phyloP scores from a whole-genome alignment of 2,329 filamentous ascomycete species.

The Teratosphaeria zuluensis region DNA sequence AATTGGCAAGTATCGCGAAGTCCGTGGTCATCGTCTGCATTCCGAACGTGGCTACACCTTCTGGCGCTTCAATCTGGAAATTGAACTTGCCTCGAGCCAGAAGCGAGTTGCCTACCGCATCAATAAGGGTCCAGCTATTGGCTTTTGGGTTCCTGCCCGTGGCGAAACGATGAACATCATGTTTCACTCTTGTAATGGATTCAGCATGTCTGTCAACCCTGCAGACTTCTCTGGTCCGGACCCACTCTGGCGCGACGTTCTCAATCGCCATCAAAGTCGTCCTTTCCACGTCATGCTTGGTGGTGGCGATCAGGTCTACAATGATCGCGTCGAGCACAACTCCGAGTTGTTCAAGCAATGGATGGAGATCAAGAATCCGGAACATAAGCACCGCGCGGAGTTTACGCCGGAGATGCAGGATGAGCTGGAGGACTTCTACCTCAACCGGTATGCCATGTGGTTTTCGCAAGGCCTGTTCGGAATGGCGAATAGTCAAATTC shows the following conservation, averaged over 20 bases:
- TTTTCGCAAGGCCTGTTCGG: slow-evolving; percentile 92
- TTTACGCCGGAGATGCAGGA: slow-evolving; percentile 77
- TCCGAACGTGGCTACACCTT: slow-evolving; percentile 82
- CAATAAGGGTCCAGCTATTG: slow-evolving; percentile 77
- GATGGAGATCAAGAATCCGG: slow-evolving; percentile 68
- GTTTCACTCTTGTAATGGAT: slow-evolving; percentile 97
- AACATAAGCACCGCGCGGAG: slow-evolving; percentile 67
- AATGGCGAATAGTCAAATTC: slow-evolving; percentile 88
- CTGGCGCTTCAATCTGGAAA: slow-evolving; percentile 92
- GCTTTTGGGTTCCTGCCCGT: slow-evolving; percentile 86
- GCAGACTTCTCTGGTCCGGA: slow-evolving; percentile 83
- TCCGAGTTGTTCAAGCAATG: slow-evolving; percentile 72
- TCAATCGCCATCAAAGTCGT: slow-evolving; percentile 81
- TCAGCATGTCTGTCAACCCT: slow-evolving; percentile 68
- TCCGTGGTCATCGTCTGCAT: slow-evolving; percentile 73
- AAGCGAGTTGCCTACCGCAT: slow-evolving; percentile 90
- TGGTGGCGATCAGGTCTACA: slow-evolving; percentile 94
- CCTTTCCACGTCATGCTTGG: slow-evolving; percentile 99
- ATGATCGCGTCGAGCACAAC: slow-evolving; percentile 70
- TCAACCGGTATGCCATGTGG: slow-evolving; percentile 85
- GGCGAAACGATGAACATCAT: slow-evolving; percentile 94
- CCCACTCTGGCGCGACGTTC: slow-evolving; percentile 90
- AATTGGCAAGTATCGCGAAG: slow-evolving; percentile 69
- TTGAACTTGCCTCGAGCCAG: slow-evolving; percentile 70
- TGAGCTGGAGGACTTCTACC: slow-evolving; percentile 79